Evolutionary conservation across 768 basidiomycete genomes (phyloP), one percentile per base, ranked within the genome.

Genomic region (Gloeophyllum trabeum): DNA sequence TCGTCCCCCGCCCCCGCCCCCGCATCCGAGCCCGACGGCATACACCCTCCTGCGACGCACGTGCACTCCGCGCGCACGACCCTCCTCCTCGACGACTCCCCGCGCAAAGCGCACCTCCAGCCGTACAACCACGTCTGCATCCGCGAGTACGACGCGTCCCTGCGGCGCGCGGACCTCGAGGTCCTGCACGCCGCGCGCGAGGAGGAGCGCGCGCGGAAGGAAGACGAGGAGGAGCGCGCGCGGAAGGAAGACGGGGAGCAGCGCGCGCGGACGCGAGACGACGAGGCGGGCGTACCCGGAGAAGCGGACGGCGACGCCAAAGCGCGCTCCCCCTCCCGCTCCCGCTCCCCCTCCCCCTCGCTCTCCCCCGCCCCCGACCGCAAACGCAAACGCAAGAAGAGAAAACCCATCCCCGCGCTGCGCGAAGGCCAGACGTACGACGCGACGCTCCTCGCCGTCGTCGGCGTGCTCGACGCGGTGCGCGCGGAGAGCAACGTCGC

Each of bases 101-200:
- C 65, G 21, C 59, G 58, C 45, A 75, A 75, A 49, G 73, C 81
- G 0, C 68, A 62, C 22, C 63, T 81, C 13, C 88, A 91, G 53
- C 88, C 87, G 0, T 83, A 73, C 63, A 91, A 86, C 54, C 88
- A 91, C 53, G 61, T 90, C 18, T 85, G 81, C 52, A 70, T 90
- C 48, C 67, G 61, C 6, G 86, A 88, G 53, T 90, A 88, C 54
- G 63, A 67, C 12, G 61, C 57, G 2, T 49, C 59, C 6, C 62
- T 60, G 53, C 70, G 79, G 22, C 52, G 54, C 14, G 46, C 47
- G 14, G 70, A 72, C 43, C 48, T 70, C 16, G 57, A 45, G 10
- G 47, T 44, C 5, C 48, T 70, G 5, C 35, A 46, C 19, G 45
- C 43, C 13, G 48, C 53, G 6, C 43, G 35, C 35, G 40, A 22